A percentile compares a stretch with the other conserved stretches of the same genome.
These are phyloP conservation scores for Schizosaccharomyces octosporus DNA, from an alignment of 805 yeast genomes.

Conservation along the genomic window DNA sequence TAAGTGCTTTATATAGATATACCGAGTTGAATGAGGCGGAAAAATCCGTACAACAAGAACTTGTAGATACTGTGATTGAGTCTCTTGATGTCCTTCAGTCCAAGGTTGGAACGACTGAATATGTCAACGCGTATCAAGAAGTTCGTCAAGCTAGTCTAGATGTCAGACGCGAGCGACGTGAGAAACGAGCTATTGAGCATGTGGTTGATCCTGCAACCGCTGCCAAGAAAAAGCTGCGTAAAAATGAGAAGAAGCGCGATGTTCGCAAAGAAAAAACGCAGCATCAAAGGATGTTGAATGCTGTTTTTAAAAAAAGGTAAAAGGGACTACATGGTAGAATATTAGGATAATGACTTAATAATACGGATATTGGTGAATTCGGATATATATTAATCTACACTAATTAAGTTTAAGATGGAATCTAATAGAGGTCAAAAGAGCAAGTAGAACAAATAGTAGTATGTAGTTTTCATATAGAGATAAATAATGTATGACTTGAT, in stretches of 20 bases:
- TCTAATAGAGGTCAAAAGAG: too few relatives aligned
- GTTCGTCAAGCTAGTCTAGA: slow-evolving; percentile 36
- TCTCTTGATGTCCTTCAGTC: slow-evolving; percentile 41
- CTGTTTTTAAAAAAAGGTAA: not conserved
- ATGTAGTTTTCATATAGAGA: too few relatives aligned
- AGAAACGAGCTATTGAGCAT: slow-evolving; percentile 51
- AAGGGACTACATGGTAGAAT: not conserved
- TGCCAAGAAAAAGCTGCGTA: slow-evolving; percentile 53
- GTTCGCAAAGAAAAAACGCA: slow-evolving; percentile 30
- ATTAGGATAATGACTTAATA: too few relatives aligned
- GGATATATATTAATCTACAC: too few relatives aligned
- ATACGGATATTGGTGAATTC: too few relatives aligned
- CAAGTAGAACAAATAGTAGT: too few relatives aligned
- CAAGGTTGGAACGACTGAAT: slow-evolving; percentile 48
- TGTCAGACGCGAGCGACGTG: slow-evolving; percentile 52
- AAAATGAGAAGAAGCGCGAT: slow-evolving; percentile 51
- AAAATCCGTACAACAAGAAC: slow-evolving; percentile 16
- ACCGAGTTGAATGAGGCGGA: slow-evolving; percentile 5
- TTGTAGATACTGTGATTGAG: slow-evolving; percentile 31
- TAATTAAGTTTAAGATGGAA: too few relatives aligned
- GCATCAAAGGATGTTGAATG: not conserved
- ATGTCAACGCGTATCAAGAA: slow-evolving; percentile 31
- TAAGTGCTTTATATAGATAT: slow-evolving; percentile 29
- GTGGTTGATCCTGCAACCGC: slow-evolving; percentile 57
- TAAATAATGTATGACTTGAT: too few relatives aligned